Percentiles rank a stretch among this genome's conserved stretches.
phyloP scores from a whole-genome alignment of 352 stramenopile species.

The Phytophthora fragariaefolia region DNA sequence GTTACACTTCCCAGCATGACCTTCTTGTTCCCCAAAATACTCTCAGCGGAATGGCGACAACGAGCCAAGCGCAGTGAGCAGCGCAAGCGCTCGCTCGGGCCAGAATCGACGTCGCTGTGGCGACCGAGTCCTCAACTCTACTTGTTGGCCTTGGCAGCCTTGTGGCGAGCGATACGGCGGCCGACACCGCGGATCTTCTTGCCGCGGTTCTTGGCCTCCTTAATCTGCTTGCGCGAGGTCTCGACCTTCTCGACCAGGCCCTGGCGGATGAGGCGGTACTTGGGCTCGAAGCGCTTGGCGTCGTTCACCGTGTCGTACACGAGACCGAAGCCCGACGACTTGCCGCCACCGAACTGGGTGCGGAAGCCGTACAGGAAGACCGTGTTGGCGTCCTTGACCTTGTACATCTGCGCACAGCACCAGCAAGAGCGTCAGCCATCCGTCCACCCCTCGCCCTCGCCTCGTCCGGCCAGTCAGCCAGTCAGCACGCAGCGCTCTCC shows the following conservation, averaged over 20 bases:
- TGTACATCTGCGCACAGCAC: constrained; percentile 89
- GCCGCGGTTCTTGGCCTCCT: constrained; percentile 99
- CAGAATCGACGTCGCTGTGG: constrained; percentile 32
- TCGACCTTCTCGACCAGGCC: constrained; percentile 95
- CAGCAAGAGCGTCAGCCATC: constrained; percentile 24
- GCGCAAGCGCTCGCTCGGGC: constrained; percentile 25
- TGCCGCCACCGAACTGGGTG: constrained; percentile 98
- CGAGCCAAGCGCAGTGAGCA: constrained; percentile 35
- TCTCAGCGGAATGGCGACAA: constrained; percentile 47
- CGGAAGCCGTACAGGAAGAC: constrained; percentile 98
- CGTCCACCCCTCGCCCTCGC: background rate
- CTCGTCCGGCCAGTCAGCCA: constrained; percentile 20
- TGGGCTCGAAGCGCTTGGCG: constrained; percentile 98
- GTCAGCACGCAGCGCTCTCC: constrained; percentile 9
- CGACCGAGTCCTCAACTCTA: constrained; percentile 63
- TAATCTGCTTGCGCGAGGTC: constrained; percentile 99
- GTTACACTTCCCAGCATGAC: constrained; percentile 64
- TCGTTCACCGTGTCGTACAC: constrained; percentile 99
- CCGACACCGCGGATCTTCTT: constrained; percentile 98
- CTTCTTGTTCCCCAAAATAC: constrained; percentile 56
- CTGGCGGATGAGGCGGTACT: constrained; percentile 96
- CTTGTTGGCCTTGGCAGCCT: constrained; percentile 98
- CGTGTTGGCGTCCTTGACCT: constrained; percentile 95
- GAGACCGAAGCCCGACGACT: constrained; percentile 97
- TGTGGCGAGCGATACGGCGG: constrained; percentile 98